phyloP scores from a whole-genome alignment of 2,329 filamentous ascomycete species.

The Xylogone sp. region DNA sequence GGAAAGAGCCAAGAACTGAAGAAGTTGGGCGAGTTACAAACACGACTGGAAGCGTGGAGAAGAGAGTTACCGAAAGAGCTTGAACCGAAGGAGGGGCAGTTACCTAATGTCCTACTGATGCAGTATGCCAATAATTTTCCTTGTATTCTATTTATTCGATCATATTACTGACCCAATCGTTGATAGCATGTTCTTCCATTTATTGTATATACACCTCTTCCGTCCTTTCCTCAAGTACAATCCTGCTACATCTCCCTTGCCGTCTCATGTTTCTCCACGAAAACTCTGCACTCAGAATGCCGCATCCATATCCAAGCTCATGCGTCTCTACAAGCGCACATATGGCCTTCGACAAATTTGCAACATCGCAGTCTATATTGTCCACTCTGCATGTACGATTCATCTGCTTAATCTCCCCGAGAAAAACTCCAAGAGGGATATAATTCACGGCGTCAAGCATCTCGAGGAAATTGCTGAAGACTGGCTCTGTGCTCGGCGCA shows the following conservation, averaged over 20 bases:
- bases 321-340: slow-evolving; percentile 87
- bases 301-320: slow-evolving; percentile 85
- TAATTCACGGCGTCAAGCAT: slow-evolving; percentile 85
- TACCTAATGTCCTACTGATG: slow-evolving; percentile 74
- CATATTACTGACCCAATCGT: slow-evolving; percentile 17
- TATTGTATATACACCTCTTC: slow-evolving; percentile 94
- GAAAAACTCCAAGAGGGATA: slow-evolving; percentile 83
- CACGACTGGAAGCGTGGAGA: slow-evolving; percentile 85
- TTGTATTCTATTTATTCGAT: background rate
- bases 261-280: slow-evolving; percentile 81
- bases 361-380: slow-evolving; percentile 94
- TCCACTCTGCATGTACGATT: slow-evolving; percentile 90
- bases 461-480: slow-evolving; percentile 94
- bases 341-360: slow-evolving; percentile 92
- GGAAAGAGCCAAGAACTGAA: slow-evolving; percentile 84
- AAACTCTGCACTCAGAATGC: slow-evolving; percentile 90
- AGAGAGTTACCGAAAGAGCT: slow-evolving; percentile 79
- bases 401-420: slow-evolving; percentile 91
- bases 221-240: slow-evolving; percentile 91
- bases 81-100: slow-evolving; percentile 81
- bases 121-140: slow-evolving; percentile 62
- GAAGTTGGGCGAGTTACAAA: slow-evolving; percentile 87
- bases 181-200: slow-evolving; percentile 90
- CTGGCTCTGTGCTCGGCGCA: slow-evolving; percentile 86
- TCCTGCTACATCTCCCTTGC: slow-evolving; percentile 75